Evolutionary conservation across 1,284 basidiomycete species (phyloP).

Genomic region (Melampsora americana): DNA sequence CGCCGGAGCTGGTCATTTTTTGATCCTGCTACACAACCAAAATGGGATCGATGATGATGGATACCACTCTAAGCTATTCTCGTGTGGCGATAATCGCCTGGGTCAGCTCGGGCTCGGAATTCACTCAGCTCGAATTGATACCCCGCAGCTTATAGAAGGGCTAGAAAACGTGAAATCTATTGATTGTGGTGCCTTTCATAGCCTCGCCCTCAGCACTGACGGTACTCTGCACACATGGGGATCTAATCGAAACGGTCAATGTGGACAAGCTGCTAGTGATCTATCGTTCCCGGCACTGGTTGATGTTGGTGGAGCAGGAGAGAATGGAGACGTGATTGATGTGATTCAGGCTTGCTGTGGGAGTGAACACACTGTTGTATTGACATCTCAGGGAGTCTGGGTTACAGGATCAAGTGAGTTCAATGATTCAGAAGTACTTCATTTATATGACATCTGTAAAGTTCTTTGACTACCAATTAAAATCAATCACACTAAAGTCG

Average conservation of each 20-base stretch:
- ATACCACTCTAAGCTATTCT: slow-evolving; percentile 20
- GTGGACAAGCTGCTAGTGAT: slow-evolving; percentile 7
- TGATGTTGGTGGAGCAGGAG: slow-evolving; percentile 34
- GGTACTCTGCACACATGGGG: slow-evolving; percentile 33
- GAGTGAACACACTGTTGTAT: slow-evolving; percentile 32
- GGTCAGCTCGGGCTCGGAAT: slow-evolving; percentile 33
- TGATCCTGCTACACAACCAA: slow-evolving; percentile 27
- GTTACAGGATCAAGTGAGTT: slow-evolving; percentile 30
- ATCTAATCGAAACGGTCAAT: slow-evolving; percentile 33
- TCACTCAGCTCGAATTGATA: slow-evolving; percentile 4
- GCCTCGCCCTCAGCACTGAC: slow-evolving; percentile 11
- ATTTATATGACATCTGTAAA: too few relatives aligned
- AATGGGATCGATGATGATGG: background rate
- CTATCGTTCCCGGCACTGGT: slow-evolving; percentile 18
- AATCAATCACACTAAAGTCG: background rate
- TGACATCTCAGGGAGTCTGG: slow-evolving; percentile 27
- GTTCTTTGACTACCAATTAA: background rate
- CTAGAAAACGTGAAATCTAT: slow-evolving; percentile 4
- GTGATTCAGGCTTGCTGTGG: slow-evolving; percentile 32
- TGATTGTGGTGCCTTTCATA: slow-evolving; percentile 35
- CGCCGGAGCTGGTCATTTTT: slow-evolving; percentile 35
- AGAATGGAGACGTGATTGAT: slow-evolving; percentile 29
- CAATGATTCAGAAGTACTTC: background rate
- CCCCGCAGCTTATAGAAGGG: background rate
- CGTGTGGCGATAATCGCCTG: slow-evolving; percentile 40